phyloP scores from a whole-genome alignment of 176 grass and related monocot genomes.

The Carex myosuroides region DNA sequence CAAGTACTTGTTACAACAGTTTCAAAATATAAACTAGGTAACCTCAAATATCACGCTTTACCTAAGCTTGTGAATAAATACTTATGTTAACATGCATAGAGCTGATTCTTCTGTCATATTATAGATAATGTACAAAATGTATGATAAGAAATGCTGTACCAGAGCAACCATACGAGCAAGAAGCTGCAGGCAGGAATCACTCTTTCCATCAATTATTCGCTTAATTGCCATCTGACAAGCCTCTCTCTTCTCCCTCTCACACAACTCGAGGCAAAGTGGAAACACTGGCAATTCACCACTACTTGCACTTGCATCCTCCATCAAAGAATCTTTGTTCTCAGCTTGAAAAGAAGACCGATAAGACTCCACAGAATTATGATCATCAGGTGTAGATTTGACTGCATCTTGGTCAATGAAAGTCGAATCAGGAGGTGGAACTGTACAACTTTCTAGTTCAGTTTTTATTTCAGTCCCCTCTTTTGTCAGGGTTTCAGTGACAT shows the following conservation, averaged over 20 bases:
- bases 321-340: slow-evolving; percentile 15
- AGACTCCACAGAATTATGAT: slow-evolving; percentile 45
- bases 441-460: neutral
- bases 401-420: slow-evolving; percentile 32
- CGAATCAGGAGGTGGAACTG: neutral
- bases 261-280: slow-evolving; percentile 66
- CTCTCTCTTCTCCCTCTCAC: slow-evolving; percentile 44
- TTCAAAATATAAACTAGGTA: neutral
- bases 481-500: neutral
- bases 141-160: slow-evolving; percentile 40
- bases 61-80: neutral
- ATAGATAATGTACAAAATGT: slow-evolving; percentile 20
- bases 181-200: slow-evolving; percentile 53
- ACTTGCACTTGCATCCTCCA: slow-evolving; percentile 34
- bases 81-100: neutral
- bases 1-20: neutral
- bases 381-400: slow-evolving; percentile 48
- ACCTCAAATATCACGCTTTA: neutral
- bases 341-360: slow-evolving; percentile 38
- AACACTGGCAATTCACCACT: slow-evolving; percentile 59
- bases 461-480: slow-evolving; percentile 3
- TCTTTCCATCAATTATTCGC: slow-evolving; percentile 55
- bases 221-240: slow-evolving; percentile 45
- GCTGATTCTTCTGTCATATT: neutral
- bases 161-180: slow-evolving; percentile 85